These are phyloP conservation scores for Aspergillus sp. DNA, from an alignment of 2,329 filamentous ascomycete genomes.

Conservation along the genomic window DNA sequence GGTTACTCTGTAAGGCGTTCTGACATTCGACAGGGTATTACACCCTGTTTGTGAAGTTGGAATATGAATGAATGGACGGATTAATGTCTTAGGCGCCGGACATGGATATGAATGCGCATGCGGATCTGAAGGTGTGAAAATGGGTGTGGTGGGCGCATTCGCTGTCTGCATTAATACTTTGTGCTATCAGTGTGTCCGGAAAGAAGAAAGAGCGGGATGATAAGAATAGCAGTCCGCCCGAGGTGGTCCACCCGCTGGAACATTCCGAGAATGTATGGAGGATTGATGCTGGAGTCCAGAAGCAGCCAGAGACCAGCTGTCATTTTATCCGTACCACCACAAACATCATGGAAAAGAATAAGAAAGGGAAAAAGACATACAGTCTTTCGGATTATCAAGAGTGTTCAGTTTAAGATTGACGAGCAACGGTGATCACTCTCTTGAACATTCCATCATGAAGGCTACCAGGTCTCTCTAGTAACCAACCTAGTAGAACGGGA, in stretches of 20 bases:
- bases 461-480: background rate
- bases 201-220: background rate
- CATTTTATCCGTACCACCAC: background rate
- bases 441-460: constrained; percentile 13
- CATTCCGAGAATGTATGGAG: constrained; percentile 10
- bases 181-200: background rate
- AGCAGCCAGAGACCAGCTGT: constrained; percentile 5
- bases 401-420: constrained; percentile 6
- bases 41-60: background rate
- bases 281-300: background rate
- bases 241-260: constrained; percentile 2
- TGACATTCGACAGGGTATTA: background rate
- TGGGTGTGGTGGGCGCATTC: background rate
- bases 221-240: background rate
- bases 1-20: background rate
- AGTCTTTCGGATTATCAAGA: background rate
- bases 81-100: background rate
- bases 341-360: background rate
- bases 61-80: no score
- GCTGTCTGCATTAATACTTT: background rate
- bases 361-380: background rate
- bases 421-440: constrained; percentile 13
- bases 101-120: background rate
- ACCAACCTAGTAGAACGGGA: no score
- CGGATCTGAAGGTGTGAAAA: no score